Evolutionary conservation across 2,329 filamentous ascomycete species (phyloP), one percentile per base, ranked within the genome.

Genomic region (Falciphora oryzae): DNA sequence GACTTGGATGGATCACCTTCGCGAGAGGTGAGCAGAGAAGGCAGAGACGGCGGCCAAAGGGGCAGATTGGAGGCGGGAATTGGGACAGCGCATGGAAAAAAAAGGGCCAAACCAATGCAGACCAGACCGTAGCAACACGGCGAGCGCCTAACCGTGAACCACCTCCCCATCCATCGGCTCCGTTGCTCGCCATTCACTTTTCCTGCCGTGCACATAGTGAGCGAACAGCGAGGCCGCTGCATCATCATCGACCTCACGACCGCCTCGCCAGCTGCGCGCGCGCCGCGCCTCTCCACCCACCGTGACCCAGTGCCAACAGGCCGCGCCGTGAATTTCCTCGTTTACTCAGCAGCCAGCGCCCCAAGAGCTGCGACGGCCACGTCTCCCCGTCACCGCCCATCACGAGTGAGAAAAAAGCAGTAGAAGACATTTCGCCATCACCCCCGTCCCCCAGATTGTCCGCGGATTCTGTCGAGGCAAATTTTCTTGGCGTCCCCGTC

Each of bases 1-100:
- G 44, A n/a, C 44, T 66, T 66, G 63, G 69, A 70, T 71, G 69
- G 69, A 73, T 72, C 71, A 71, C 69, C 71, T 72, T 70, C 70
- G 68, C 68, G 69, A 71, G 68, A 71, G 69, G 65, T 68, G 69
- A 67, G 69, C 68, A 66, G 68, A 69, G n/a, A 50, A 31, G 62
- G 62, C 53, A 71, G 70, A 69, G 63, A 66, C 59, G 59, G 69
- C 66, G 68, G 70, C 69, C 69, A 71, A 72, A 71, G 69, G 71
- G 68, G 68, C 68, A 58, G 64, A 67, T 72, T 67, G 67, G 68
- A 53, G 44, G 70, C 65, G 67, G 67, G 64, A 68, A 63, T 22
- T 35, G 28, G 28, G 63, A 63, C 62, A 58, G 53, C 60, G 57
- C 35, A 57, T 31, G 53, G 31, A 44, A 57, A 38, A 53, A 53